These are phyloP conservation scores for Paxillus involutus DNA, from an alignment of 768 basidiomycete genomes.

Conservation along the genomic window DNA sequence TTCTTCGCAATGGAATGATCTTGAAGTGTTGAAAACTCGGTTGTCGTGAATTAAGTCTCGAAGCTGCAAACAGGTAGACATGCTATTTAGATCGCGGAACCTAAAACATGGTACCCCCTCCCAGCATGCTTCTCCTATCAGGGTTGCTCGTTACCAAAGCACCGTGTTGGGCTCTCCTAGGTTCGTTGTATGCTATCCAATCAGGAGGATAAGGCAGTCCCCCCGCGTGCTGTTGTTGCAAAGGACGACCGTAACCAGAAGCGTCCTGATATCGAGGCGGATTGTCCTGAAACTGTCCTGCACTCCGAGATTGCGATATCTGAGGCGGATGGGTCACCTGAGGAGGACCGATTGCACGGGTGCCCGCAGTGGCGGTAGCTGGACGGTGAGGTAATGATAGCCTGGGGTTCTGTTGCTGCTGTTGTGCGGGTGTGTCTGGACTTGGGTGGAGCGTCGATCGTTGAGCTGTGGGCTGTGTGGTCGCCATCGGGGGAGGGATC, in stretches of 20 bases:
- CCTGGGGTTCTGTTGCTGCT: background rate
- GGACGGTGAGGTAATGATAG: background rate
- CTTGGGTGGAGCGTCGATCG: background rate
- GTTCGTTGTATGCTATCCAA: background rate
- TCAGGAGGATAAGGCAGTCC: background rate
- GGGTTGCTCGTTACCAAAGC: background rate
- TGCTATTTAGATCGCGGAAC: background rate
- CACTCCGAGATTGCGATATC: background rate
- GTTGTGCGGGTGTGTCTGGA: background rate
- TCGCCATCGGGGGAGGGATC: background rate
- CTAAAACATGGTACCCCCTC: background rate
- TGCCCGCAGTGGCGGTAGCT: background rate
- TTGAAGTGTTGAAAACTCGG: background rate
- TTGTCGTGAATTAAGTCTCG: background rate
- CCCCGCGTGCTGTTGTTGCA: background rate
- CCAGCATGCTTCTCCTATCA: background rate
- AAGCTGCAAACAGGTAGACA: no score
- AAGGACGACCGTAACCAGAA: background rate
- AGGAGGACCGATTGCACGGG: no score
- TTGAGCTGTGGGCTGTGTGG: background rate
- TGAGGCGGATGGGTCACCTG: background rate
- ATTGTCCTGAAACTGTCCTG: background rate
- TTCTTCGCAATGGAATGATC: constrained; percentile 4
- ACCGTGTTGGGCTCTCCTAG: background rate
- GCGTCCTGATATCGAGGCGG: background rate